phyloP scores from a whole-genome alignment of 768 basidiomycete genomes.

The Suillus subaureus region DNA sequence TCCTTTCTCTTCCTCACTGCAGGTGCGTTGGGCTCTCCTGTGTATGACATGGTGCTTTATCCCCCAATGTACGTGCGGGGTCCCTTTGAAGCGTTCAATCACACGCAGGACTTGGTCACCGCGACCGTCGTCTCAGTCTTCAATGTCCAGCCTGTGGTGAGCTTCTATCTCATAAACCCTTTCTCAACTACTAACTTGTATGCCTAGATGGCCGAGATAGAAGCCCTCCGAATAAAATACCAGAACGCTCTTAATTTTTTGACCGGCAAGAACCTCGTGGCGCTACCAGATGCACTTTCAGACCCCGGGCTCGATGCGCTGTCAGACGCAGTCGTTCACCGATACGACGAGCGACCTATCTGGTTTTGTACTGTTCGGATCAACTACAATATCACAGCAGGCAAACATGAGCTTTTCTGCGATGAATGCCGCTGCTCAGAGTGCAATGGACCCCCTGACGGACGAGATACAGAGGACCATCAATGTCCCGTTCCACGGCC shows the following conservation, averaged over 20 bases:
- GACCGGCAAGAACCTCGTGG: neutral
- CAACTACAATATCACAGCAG: neutral
- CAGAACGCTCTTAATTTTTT: neutral
- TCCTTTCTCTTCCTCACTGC: conserved; percentile 12
- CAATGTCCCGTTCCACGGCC: conserved; percentile 50
- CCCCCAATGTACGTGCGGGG: neutral
- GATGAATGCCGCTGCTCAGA: conserved; percentile 2
- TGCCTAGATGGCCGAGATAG: neutral
- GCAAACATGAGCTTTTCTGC: neutral
- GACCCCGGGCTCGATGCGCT: neutral
- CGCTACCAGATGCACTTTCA: neutral
- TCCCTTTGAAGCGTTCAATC: neutral
- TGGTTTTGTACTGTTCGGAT: neutral
- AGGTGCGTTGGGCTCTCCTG: conserved; percentile 16
- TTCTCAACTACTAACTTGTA: neutral
- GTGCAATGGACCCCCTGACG: conserved; percentile 25
- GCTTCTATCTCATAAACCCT: neutral
- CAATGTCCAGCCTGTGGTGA: neutral
- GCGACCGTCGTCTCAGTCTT: neutral
- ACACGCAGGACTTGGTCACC: neutral
- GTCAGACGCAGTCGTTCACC: neutral
- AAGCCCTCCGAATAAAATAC: neutral
- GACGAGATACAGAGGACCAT: conserved; percentile 41
- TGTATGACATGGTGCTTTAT: conserved; percentile 5
- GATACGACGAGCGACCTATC: neutral